phyloP scores from a whole-genome alignment of 1,284 basidiomycete genomes.

The Moesziomyces globuligerus region DNA sequence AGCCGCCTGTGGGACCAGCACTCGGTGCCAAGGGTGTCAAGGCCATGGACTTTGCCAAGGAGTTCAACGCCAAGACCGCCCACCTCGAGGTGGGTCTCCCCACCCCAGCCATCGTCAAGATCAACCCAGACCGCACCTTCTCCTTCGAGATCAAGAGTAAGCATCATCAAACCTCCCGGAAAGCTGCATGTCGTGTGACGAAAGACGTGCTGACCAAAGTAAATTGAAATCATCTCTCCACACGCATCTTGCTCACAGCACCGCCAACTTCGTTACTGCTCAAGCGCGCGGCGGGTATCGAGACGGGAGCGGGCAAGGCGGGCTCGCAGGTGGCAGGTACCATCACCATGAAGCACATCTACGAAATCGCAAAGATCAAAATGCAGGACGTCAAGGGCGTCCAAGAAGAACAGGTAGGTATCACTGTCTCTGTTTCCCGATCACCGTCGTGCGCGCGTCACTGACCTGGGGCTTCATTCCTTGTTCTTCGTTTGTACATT shows the following conservation, averaged over 20 bases:
- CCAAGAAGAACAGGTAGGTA: slow-evolving; percentile 57
- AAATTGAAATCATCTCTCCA: no score
- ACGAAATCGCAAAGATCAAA: slow-evolving; percentile 99
- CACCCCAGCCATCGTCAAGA: slow-evolving; percentile 87
- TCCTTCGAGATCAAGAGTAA: slow-evolving; percentile 73
- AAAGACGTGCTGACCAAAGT: background rate
- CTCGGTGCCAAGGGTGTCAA: slow-evolving; percentile 98
- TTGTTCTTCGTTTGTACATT: no score
- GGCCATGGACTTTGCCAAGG: slow-evolving; percentile 98
- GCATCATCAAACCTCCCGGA: slow-evolving; percentile 2
- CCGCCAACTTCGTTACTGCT: slow-evolving; percentile 89
- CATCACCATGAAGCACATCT: slow-evolving; percentile 94
- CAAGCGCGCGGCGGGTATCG: slow-evolving; percentile 88
- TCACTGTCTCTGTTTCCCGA: no score
- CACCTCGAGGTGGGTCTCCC: slow-evolving; percentile 88
- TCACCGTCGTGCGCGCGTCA: no score
- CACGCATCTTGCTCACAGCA: slow-evolving; percentile 70
- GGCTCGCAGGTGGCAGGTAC: slow-evolving; percentile 81
- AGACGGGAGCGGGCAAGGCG: slow-evolving; percentile 77
- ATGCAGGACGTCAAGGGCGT: slow-evolving; percentile 73
- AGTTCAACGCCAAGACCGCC: slow-evolving; percentile 76
- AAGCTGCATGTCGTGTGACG: background rate
- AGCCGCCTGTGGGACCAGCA: slow-evolving; percentile 95
- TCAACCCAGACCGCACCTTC: slow-evolving; percentile 94
- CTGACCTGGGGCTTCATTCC: background rate